Evolutionary conservation across 176 grass and related monocot genomes (phyloP), one percentile per base, ranked within the genome.

Genomic region (Aegilops longissima): DNA sequence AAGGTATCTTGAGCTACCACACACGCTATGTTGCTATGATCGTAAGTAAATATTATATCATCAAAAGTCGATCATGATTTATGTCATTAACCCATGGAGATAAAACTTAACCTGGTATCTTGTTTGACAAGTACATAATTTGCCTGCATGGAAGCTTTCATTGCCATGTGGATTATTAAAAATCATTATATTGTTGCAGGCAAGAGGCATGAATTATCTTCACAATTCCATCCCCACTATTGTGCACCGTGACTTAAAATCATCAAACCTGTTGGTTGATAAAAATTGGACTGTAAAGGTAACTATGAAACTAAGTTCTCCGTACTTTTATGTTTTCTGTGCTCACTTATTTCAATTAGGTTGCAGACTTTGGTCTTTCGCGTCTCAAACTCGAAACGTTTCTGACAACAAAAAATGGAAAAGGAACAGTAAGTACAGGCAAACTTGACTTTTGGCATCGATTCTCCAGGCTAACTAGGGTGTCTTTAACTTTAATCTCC

Each of bases 271-370:
- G 63, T 95, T 56, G 96, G 63, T 95, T 56, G 96, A 98, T 79
- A 98, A 94, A 88, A 98, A 94, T 86, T 98, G 93, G 96, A 98
- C 88, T 33, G 96, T 94, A 12, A 98, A 95, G 96, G 96, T 98
- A 79, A 38, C 10, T n/a, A 17, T 12, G 21, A 33, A 87, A 80
- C 24, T 79, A 44, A 29, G 14, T 84, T 7, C 9, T 65, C 52
- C 25, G 31, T 61, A 66, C 42, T n/a, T 33, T 21, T 2, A 25
- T 80, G 7, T 68, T 84, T 66, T 73, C 25, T 87, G 12, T 61
- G 67, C 74, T 84, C 21, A 13, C 40, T 47, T 80, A 24, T 12
- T 76, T 76, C 77, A 51, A 81, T 78, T 77, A 98, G 96, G 93
- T 98, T 65, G 93, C 88, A 17, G 96, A 98, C 84, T 98, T 98